phyloP scores from a whole-genome alignment of 2,329 filamentous ascomycete genomes.

The Colletotrichum higginsianum region DNA sequence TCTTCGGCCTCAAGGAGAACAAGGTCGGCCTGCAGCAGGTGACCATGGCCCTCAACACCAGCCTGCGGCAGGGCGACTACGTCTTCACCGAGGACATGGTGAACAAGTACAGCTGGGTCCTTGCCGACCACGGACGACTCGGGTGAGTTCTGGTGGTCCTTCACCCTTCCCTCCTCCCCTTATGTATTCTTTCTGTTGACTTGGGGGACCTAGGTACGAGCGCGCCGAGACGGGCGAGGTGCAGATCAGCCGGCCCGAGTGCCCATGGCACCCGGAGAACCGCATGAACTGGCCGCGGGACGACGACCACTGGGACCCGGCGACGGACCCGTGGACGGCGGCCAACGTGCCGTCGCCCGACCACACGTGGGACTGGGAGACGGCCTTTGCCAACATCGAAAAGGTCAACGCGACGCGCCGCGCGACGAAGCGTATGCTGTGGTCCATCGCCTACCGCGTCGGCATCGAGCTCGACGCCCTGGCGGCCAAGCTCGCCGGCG shows the following conservation, averaged over 20 bases:
- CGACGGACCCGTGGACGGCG: conserved; percentile 8
- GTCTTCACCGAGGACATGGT: conserved; percentile 45
- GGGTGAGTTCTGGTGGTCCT: conserved; percentile 33
- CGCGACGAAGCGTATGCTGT: conserved; percentile 48
- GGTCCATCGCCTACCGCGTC: conserved; percentile 57
- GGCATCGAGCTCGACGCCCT: conserved; percentile 51
- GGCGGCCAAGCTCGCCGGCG: conserved; percentile 17
- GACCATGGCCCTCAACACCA: conserved; percentile 15
- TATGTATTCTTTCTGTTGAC: not conserved
- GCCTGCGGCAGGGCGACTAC: conserved; percentile 19
- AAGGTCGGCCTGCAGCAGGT: not conserved
- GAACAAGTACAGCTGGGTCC: conserved; percentile 46
- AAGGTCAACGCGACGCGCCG: conserved; percentile 38
- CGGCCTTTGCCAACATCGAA: conserved; percentile 45
- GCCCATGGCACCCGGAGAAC: conserved; percentile 51
- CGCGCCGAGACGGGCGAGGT: conserved; percentile 39
- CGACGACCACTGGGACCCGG: conserved; percentile 26
- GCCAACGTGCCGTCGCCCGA: conserved; percentile 19
- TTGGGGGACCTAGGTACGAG: not conserved
- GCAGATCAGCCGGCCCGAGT: conserved; percentile 47
- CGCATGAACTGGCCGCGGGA: conserved; percentile 48
- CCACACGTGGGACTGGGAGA: conserved; percentile 43
- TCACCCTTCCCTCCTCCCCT: not conserved
- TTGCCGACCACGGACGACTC: conserved; percentile 47
- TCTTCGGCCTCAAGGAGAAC: conserved; percentile 44